A percentile compares a stretch with the other conserved stretches of the same genome.
phyloP scores from a whole-genome alignment of 2,329 filamentous ascomycete species.

The Phialophora verrucosa region DNA sequence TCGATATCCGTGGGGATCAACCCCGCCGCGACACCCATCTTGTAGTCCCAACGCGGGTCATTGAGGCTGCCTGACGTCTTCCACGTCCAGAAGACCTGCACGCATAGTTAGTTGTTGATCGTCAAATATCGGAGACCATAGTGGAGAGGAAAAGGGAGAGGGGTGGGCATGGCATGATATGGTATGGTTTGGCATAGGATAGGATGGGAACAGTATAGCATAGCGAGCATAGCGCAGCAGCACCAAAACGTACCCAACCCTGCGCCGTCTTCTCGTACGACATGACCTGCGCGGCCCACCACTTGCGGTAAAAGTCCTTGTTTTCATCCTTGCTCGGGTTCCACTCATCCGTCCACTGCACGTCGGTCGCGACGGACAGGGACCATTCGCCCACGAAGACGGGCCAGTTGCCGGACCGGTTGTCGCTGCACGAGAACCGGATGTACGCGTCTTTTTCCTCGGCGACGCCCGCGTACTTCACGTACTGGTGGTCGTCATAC shows the following conservation, averaged over 20 bases:
- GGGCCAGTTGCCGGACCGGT: slow-evolving; percentile 53
- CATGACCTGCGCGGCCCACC: slow-evolving; percentile 63
- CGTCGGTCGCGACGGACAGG: slow-evolving; percentile 57
- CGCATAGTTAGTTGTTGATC: background rate
- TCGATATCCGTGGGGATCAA: slow-evolving; percentile 48
- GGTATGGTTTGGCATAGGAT: background rate
- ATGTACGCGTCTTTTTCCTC: slow-evolving; percentile 59
- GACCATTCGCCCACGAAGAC: slow-evolving; percentile 66
- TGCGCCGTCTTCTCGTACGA: slow-evolving; percentile 56
- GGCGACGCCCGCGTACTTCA: slow-evolving; percentile 58
- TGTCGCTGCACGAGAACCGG: slow-evolving; percentile 55
- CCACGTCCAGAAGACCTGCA: slow-evolving; percentile 62
- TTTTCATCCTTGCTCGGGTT: slow-evolving; percentile 49
- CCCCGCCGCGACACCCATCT: slow-evolving; percentile 50
- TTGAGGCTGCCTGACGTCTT: slow-evolving; percentile 46
- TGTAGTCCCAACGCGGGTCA: slow-evolving; percentile 60
- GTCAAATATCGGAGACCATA: background rate
- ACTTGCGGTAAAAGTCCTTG: slow-evolving; percentile 60
- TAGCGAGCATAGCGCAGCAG: background rate
- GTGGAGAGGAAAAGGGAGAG: background rate
- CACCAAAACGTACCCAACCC: slow-evolving; percentile 53
- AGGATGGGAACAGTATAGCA: no score
- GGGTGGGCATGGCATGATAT: background rate
- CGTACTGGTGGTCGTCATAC: slow-evolving; percentile 66
- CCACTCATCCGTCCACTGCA: slow-evolving; percentile 56